Base-by-base conservation (phyloP, 139 green algal genomes). In the Coelastrella sp. region DNA sequence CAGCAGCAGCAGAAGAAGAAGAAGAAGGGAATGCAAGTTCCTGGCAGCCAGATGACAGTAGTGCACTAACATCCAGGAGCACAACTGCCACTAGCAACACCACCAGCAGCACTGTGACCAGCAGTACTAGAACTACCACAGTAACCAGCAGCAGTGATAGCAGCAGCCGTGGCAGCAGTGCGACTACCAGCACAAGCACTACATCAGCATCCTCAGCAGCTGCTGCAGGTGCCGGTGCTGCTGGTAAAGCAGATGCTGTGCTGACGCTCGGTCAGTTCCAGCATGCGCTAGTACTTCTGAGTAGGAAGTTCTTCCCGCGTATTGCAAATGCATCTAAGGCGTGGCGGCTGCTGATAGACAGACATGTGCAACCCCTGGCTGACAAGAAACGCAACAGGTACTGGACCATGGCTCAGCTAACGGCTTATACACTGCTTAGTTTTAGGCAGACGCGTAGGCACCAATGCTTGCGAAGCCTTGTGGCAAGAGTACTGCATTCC, bases 301-400 rank as follows among this genome's bases (percentile, higher is more conserved):
- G 90, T 16, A 87, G 91, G 32, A 32, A 60, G 54, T 95, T 94
- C 87, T 96, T 93, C 80, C 60, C 74, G 14, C 93, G 94, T 60
- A 95, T 96, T 85, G 91, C 77, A 65, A 91, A 81, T 57, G 87
- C 89, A 57, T 89, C 88, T 23, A 90, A 89, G 17, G 92, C 93
- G 0, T 96, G 94, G 94, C 78, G 90, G 20, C 90, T 96, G 57
- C 81, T 96, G 23, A 81, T 96, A 0, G 92, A 96, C 82, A 73
- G 91, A 3, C 94, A 96, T 87, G 83, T 96, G 3, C 81, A 93
- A 80, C 94, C 93, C 3, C 80, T 93, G 16, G 91, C 89, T 16
- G 90, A 94, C 89, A 86, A 59, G 17, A 73, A 77, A 3, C 80
- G 47, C 84, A 93, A 71, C 76, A 92, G 85, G 88, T 94, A 89